Evolutionary conservation across 139 green algal species (phyloP).

Genomic region (Mesotaenium endlicherianum): DNA sequence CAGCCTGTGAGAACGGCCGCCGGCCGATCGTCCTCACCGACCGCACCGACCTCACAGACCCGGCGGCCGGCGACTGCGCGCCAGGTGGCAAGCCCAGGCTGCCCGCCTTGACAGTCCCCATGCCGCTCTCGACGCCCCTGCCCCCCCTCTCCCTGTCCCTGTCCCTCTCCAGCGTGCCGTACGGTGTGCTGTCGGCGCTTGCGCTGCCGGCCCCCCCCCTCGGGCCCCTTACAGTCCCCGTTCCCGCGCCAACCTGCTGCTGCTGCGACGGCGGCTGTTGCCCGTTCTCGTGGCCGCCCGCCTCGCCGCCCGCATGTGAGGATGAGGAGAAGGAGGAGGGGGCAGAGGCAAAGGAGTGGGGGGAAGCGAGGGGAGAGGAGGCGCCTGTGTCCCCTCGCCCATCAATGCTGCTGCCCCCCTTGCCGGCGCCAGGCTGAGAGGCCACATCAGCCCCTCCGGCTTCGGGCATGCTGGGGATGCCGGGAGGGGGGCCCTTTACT

Average conservation of each 20-base stretch:
- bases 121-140: neutral
- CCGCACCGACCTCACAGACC: neutral
- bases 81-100: too few species aligned
- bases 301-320: too few species aligned
- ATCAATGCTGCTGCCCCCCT: neutral
- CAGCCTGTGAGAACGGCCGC: neutral
- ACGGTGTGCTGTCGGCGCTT: too few species aligned
- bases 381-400: neutral
- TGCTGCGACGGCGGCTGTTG: too few species aligned
- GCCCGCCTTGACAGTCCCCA: neutral
- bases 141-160: neutral
- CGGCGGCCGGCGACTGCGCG: neutral
- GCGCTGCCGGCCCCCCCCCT: too few species aligned
- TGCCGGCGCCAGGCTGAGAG: neutral
- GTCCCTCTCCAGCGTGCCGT: conserved; percentile 4
- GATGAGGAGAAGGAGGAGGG: too few species aligned
- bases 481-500: neutral
- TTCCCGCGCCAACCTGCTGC: too few species aligned
- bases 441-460: neutral
- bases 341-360: neutral
- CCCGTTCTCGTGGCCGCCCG: too few species aligned
- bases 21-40: neutral
- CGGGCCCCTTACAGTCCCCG: too few species aligned
- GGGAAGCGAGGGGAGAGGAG: too few species aligned
- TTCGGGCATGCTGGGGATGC: too few species aligned